These are phyloP conservation scores for Colletotrichum spinosum DNA, from an alignment of 2,329 filamentous ascomycete species.

Conservation along the genomic window DNA sequence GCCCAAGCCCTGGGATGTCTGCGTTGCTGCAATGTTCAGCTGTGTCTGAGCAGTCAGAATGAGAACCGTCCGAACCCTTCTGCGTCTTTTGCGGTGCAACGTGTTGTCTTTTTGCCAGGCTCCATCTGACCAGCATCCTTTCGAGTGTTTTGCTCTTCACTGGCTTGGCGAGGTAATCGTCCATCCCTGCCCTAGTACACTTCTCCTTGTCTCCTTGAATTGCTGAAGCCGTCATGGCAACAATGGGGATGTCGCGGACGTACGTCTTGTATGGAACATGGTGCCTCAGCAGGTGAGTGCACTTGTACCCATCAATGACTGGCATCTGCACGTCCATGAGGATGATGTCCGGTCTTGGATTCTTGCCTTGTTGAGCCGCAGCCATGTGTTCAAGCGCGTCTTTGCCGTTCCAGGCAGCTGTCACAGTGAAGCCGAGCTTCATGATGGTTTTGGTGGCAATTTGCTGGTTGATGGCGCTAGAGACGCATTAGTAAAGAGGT, in stretches of 20 bases:
- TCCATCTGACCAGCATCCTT: constrained; percentile 79
- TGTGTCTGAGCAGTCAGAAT: constrained; percentile 59
- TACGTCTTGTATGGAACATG: constrained; percentile 72
- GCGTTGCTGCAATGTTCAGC: constrained; percentile 56
- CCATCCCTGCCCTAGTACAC: constrained; percentile 80
- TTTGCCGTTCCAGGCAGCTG: constrained; percentile 81
- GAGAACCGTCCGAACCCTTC: constrained; percentile 37
- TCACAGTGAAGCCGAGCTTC: constrained; percentile 78
- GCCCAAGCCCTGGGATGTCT: constrained; percentile 51
- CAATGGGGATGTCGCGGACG: constrained; percentile 74
- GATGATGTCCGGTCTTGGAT: constrained; percentile 77
- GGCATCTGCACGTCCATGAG: constrained; percentile 84
- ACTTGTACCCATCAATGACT: constrained; percentile 81
- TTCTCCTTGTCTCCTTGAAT: constrained; percentile 83
- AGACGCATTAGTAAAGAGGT: constrained; percentile 31
- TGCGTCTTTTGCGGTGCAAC: constrained; percentile 35
- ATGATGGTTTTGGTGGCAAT: constrained; percentile 81
- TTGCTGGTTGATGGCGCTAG: constrained; percentile 75
- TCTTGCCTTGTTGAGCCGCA: constrained; percentile 61
- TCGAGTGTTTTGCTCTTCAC: constrained; percentile 77
- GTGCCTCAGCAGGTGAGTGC: constrained; percentile 78
- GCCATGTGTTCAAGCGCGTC: constrained; percentile 81
- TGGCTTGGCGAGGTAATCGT: constrained; percentile 80
- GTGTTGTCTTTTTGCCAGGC: constrained; percentile 48
- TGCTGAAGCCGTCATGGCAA: constrained; percentile 85